Evolutionary conservation across 768 basidiomycete species (phyloP).

Genomic region (Melanogaster broomeanus): DNA sequence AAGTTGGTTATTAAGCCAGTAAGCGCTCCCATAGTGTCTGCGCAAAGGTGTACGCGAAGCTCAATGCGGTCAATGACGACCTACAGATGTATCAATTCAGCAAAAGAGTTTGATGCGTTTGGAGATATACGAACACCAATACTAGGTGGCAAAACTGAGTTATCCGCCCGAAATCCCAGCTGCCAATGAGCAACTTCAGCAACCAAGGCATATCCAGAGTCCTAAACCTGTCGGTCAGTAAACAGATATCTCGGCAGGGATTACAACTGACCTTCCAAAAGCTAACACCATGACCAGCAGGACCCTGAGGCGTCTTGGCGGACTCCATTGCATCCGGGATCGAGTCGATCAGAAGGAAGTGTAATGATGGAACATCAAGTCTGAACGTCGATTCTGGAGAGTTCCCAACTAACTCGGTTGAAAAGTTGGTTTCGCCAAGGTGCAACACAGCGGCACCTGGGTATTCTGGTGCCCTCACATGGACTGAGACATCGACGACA

Average conservation of each 20-base stretch:
- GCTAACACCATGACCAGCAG: constrained; percentile 37
- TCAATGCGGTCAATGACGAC: constrained; percentile 53
- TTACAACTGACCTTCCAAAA: constrained; percentile 66
- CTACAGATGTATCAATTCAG: constrained; percentile 36
- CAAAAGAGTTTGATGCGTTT: background rate
- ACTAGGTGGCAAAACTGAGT: constrained; percentile 31
- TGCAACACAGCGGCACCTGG: constrained; percentile 69
- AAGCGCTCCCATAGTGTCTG: constrained; percentile 69
- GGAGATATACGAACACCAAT: constrained; percentile 38
- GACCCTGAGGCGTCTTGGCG: constrained; percentile 17
- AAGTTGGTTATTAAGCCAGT: constrained; percentile 57
- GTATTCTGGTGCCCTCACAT: constrained; percentile 55
- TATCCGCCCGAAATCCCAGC: constrained; percentile 38
- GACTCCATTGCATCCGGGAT: constrained; percentile 33
- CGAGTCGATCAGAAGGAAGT: constrained; percentile 58
- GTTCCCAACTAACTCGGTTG: constrained; percentile 72
- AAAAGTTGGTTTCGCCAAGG: constrained; percentile 64
- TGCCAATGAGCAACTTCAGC: constrained; percentile 57
- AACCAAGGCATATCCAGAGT: constrained; percentile 68
- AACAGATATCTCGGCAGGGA: background rate
- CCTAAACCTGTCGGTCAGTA: constrained; percentile 36
- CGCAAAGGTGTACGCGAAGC: constrained; percentile 70
- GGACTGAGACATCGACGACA: constrained; percentile 66
- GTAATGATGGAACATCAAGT: constrained; percentile 48
- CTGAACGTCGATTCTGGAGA: constrained; percentile 56